Base-by-base conservation (phyloP, 1,284 basidiomycete genomes). In the Naganishia sp. region DNA sequence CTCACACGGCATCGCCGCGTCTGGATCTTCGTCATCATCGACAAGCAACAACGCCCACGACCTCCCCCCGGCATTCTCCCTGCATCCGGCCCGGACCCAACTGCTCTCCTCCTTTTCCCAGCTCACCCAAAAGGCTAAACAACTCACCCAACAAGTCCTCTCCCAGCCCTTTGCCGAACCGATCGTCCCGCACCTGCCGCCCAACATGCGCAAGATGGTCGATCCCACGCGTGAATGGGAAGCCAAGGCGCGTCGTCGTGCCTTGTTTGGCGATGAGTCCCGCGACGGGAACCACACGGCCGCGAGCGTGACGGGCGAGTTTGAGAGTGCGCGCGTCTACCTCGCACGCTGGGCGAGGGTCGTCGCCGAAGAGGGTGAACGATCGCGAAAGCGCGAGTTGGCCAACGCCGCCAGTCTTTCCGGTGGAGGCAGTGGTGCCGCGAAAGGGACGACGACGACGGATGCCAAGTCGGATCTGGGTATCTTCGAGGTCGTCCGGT, bases 311-410 rank as follows among this genome's bases (percentile, higher is more conserved):
- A 75, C 76, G 2, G 73, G 88, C 15, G 92, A 94, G 77, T 99
- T 95, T 76, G 96, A 99, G 78, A 90, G 90, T 66, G 95, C 96
- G 0, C 83, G 95, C 3, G 92, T 99, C 6, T 99, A 98, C 77
- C 85, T 99, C 9, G 96, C 96, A 1, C 54, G 92, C 36, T 99
- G 96, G 96, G 95, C 96, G 0, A 84, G 94, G 28, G 80, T 82
- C 54, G 95, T 99, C 0, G 95, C 94, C 0, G 94, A 96, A 78
- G 94, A 96, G 76, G 94, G 94, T 7, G 94, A 97, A 76, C 84
- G 90, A 13, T 87, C 92, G 9, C 84, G 93, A 42, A 82, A 87
- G 68, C 84, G 85, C 57, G 92, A 96, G 77, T 86, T 81, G 16
- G 77, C 76, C 1, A 64, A 71, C 2, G 72, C 72, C 28, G 78